phyloP scores from a whole-genome alignment of 2,329 filamentous ascomycete species.

The Shiraia sp. region DNA sequence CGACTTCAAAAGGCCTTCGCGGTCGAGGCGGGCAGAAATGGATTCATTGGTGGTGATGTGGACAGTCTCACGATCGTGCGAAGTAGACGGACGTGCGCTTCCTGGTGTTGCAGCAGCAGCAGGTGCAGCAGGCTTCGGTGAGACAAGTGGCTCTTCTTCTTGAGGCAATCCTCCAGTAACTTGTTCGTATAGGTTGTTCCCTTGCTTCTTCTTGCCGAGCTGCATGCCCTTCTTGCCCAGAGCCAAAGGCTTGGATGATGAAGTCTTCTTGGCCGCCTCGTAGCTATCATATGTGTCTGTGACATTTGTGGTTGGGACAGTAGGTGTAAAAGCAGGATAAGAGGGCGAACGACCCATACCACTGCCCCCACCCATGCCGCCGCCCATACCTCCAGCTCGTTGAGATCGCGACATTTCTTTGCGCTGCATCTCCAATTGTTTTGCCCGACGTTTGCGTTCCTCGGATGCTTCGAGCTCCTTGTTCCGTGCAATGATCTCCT shows the following conservation, averaged over 20 bases:
- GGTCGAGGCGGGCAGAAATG: constrained; percentile 86
- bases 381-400: constrained; percentile 49
- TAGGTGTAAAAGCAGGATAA: constrained; percentile 88
- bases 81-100: constrained; percentile 64
- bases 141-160: constrained; percentile 79
- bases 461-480: constrained; percentile 98
- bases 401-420: constrained; percentile 87
- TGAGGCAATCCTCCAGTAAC: constrained; percentile 90
- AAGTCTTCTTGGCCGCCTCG: constrained; percentile 96
- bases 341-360: constrained; percentile 71
- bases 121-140: constrained; percentile 56
- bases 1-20: constrained; percentile 84
- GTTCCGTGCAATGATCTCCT: constrained; percentile 75
- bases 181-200: constrained; percentile 94
- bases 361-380: constrained; percentile 33
- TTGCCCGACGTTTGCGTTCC: constrained; percentile 97
- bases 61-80: constrained; percentile 79
- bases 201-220: constrained; percentile 97
- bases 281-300: constrained; percentile 90
- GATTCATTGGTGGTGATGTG: constrained; percentile 86
- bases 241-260: constrained; percentile 74
- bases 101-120: constrained; percentile 54
- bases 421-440: constrained; percentile 97
- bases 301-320: constrained; percentile 67
- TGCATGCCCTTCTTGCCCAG: constrained; percentile 98